phyloP scores from a whole-genome alignment of 2,329 filamentous ascomycete species.

The Scedosporium dehoogii region DNA sequence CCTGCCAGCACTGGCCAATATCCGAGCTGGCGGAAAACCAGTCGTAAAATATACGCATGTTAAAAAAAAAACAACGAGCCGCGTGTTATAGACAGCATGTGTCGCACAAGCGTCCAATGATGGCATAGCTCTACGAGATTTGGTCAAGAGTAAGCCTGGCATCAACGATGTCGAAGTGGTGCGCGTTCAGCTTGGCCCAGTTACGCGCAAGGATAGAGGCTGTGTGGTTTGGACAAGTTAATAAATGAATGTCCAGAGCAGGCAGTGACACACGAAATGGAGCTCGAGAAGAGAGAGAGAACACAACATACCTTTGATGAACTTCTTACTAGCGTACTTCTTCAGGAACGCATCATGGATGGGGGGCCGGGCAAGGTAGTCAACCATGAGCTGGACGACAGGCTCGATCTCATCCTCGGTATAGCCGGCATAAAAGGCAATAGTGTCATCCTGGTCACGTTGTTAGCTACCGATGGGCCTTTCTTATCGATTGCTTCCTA shows the following conservation, averaged over 20 bases:
- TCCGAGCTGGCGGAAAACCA: too few species aligned
- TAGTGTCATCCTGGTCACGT: constrained; percentile 58
- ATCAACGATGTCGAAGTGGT: constrained; percentile 7
- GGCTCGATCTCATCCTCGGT: constrained; percentile 87
- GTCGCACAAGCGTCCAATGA: background rate
- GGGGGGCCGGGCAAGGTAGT: constrained; percentile 86
- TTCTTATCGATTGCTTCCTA: background rate
- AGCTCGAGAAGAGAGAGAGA: background rate
- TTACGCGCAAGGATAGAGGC: background rate
- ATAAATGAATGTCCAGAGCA: background rate
- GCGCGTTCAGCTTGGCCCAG: constrained; percentile 5
- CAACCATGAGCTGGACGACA: constrained; percentile 87
- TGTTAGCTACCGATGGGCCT: background rate
- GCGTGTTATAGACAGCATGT: too few species aligned
- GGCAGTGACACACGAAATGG: too few species aligned
- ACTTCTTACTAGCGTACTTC: constrained; percentile 99
- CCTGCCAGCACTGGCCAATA: too few species aligned
- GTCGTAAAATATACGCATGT: too few species aligned
- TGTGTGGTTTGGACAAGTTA: background rate
- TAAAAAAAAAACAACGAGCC: too few species aligned
- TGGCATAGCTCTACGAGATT: background rate
- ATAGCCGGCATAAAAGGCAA: constrained; percentile 88
- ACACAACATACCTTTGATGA: constrained; percentile 75
- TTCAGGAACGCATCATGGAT: constrained; percentile 97
- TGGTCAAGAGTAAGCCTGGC: constrained; percentile 4